Percentiles rank a stretch among this genome's conserved stretches.
Evolutionary conservation across 495 filamentous ascomycete genomes (phyloP).

Genomic region (Podospora appendiculata): DNA sequence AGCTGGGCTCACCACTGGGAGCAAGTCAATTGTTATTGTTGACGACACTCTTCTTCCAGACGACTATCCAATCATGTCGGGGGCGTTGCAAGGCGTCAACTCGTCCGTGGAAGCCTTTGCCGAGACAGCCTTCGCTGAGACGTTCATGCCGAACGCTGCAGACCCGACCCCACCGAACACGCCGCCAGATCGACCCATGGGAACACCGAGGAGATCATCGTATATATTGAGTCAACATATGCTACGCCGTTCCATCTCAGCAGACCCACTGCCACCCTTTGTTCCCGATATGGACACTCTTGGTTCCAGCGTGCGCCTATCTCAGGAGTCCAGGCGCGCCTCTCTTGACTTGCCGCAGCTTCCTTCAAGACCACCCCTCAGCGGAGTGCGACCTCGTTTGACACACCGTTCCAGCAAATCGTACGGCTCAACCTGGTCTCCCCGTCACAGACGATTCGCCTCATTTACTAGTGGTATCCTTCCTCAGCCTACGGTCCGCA

Average conservation of each 20-base stretch:
- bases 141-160: slow-evolving; percentile 34
- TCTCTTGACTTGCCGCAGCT: slow-evolving; percentile 24
- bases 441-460: slow-evolving; percentile 38
- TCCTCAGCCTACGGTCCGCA: slow-evolving; percentile 48
- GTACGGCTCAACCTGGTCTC: slow-evolving; percentile 29
- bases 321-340: slow-evolving; percentile 22
- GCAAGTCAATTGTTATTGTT: slow-evolving; percentile 82
- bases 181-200: slow-evolving; percentile 34
- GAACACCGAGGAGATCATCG: slow-evolving; percentile 43
- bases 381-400: slow-evolving; percentile 25
- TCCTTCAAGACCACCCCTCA: slow-evolving; percentile 22
- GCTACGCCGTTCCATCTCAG: slow-evolving; percentile 18
- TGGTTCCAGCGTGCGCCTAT: slow-evolving; percentile 13
- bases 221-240: slow-evolving; percentile 39
- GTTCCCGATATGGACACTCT: slow-evolving; percentile 30
- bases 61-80: slow-evolving; percentile 37
- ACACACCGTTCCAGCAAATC: slow-evolving; percentile 33
- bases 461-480: slow-evolving; percentile 68
- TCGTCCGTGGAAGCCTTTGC: slow-evolving; percentile 42
- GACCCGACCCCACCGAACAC: slow-evolving; percentile 48
- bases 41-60: slow-evolving; percentile 51
- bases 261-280: slow-evolving; percentile 30
- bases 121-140: slow-evolving; percentile 37
- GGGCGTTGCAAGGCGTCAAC: slow-evolving; percentile 35
- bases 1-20: slow-evolving; percentile 61